A percentile compares a stretch with the other conserved stretches of the same genome.
These are phyloP conservation scores for Fusarium austroafricanum DNA, from an alignment of 2,329 filamentous ascomycete genomes.

Conservation along the genomic window DNA sequence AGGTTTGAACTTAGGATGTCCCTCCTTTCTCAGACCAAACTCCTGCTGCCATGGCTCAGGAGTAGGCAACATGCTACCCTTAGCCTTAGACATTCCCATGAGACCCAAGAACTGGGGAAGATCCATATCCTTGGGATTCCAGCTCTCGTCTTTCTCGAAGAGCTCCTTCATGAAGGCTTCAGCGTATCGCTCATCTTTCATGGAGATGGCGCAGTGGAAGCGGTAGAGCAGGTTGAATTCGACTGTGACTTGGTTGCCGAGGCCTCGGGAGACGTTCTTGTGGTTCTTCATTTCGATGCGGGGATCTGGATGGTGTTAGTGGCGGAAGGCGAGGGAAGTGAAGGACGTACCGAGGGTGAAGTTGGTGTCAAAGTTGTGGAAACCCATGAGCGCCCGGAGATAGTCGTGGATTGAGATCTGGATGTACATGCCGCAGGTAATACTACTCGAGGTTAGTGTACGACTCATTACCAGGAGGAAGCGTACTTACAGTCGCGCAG, in stretches of 20 bases:
- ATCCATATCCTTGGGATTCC: constrained; percentile 8
- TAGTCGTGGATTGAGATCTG: constrained; percentile 60
- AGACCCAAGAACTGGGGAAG: constrained; percentile 2
- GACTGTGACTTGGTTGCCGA: constrained; percentile 50
- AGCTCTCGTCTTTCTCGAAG: constrained; percentile 5
- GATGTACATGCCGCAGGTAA: constrained; percentile 68
- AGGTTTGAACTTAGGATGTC: neutral
- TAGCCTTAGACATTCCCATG: neutral
- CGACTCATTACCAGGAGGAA: accelerated
- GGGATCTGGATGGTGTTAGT: neutral
- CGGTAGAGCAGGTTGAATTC: constrained; percentile 54
- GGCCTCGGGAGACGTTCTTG: constrained; percentile 45
- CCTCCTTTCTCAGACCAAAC: neutral
- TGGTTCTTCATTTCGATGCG: constrained; percentile 11
- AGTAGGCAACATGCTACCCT: neutral
- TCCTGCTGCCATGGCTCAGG: constrained; percentile 4
- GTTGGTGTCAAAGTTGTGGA: constrained; percentile 67
- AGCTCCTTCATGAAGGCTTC: constrained; percentile 39
- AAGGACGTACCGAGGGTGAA: constrained; percentile 61
- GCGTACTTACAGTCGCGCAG: neutral
- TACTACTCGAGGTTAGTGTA: constrained; percentile 12
- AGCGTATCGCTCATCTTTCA: constrained; percentile 48
- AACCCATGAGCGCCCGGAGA: constrained; percentile 52
- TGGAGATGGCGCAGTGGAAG: constrained; percentile 49
- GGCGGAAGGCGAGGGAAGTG: neutral